Evolutionary conservation across 495 filamentous ascomycete species (phyloP), one percentile per base, ranked within the genome.

Genomic region (Penicilliopsis zonata): DNA sequence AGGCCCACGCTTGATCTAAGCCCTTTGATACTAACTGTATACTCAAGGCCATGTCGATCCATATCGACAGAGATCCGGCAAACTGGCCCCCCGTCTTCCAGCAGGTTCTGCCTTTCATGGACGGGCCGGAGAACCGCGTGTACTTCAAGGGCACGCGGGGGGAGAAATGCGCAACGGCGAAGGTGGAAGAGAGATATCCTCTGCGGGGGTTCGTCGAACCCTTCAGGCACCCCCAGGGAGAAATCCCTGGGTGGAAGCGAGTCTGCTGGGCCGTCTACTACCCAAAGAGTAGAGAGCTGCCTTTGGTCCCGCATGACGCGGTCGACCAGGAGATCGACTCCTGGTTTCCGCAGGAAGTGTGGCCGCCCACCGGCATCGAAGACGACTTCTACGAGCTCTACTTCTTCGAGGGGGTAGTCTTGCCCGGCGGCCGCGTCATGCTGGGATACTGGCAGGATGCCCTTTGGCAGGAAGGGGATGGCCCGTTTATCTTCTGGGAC

Each of bases 401-500:
- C 29, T 55, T 44, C 4, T 72, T 66, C 20, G 67, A 72, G 38
- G 69, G 61, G 0, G 40, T 65, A n/a, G 44, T 72, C 6, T 34
- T 70, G n/a, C 69, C 69, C 5, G 63, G 65, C 4, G 54, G 52
- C 1, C 50, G 47, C 8, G 46, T 67, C 8, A 58, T 70, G 43
- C 31, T 75, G 19, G 70, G 69, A 7, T 48, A 42, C 31, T 75
- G 19, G 70, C 68, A 7, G 47, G 59, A 16, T 72, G 62, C 57
- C 10, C 21, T 40, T 62, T 35, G 48, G 61, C 37, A 27, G 56
- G 35, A 42, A 31, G 34, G 35, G 43, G 13, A 38, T 10, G 71
- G 71, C 1, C 71, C 67, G 4, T 74, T 74, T 36, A 63, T 75
- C 25, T 67, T 67, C 33, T 75, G 70, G 71, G 63, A 61, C 23